Evolutionary conservation across 2,329 filamentous ascomycete genomes (phyloP).

Genomic region (Ophiostoma montium): DNA sequence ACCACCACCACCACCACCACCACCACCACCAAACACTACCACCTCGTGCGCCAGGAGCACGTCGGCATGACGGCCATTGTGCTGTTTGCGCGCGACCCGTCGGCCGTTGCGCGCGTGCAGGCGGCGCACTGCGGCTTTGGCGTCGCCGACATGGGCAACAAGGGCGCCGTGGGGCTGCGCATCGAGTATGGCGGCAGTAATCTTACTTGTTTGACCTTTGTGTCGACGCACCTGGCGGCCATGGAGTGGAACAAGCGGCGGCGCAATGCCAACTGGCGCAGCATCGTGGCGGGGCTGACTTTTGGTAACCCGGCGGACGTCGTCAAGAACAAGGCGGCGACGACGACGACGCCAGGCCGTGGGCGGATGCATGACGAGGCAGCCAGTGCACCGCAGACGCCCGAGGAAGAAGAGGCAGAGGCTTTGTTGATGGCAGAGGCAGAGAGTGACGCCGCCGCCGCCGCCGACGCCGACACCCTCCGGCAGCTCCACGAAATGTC

Average conservation of each 20-base stretch:
- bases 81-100: conserved; percentile 58
- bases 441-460: conserved; percentile 11
- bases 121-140: conserved; percentile 78
- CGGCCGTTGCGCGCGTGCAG: conserved; percentile 50
- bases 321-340: background rate
- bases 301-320: conserved; percentile 46
- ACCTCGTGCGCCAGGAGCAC: conserved; percentile 56
- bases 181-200: conserved; percentile 49
- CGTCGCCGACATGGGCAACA: conserved; percentile 81
- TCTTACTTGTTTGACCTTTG: conserved; percentile 76
- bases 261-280: conserved; percentile 79
- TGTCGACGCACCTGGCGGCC: conserved; percentile 76
- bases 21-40: conserved; percentile 36
- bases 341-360: too few relatives aligned
- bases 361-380: conserved; percentile 14
- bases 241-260: conserved; percentile 66
- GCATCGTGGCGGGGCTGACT: conserved; percentile 64
- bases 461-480: conserved; percentile 18
- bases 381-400: conserved; percentile 11
- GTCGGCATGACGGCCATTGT: conserved; percentile 84
- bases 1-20: background rate
- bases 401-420: conserved; percentile 21
- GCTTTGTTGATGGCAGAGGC: too few relatives aligned
- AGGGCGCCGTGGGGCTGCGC: conserved; percentile 75
- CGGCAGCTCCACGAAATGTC: conserved; percentile 37